These are phyloP conservation scores for Lipomyces kockii DNA, from an alignment of 805 yeast genomes.

Conservation along the genomic window DNA sequence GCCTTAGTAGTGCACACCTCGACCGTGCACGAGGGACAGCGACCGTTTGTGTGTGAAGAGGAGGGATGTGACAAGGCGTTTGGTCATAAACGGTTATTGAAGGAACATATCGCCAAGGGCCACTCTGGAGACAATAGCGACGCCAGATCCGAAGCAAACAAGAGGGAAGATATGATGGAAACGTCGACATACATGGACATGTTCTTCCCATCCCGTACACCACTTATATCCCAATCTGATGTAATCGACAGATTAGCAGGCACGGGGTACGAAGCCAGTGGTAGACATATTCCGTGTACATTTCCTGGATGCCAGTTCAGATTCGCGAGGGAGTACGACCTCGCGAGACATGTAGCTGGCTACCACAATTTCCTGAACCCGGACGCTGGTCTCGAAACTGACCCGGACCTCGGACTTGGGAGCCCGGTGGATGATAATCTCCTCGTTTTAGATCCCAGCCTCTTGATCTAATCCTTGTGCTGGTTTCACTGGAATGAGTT, in stretches of 20 bases:
- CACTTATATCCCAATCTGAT: constrained; percentile 5
- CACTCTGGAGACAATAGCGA: constrained; percentile 3
- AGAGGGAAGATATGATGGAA: not conserved
- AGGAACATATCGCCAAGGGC: constrained; percentile 27
- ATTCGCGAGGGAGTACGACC: constrained; percentile 48
- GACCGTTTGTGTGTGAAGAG: constrained; percentile 36
- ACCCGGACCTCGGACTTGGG: not conserved
- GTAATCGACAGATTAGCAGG: constrained; percentile 47
- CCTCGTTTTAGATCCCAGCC: constrained; percentile 1
- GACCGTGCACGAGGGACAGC: constrained; percentile 37
- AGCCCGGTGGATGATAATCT: not conserved
- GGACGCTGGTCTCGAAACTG: not conserved
- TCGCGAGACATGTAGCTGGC: constrained; percentile 44
- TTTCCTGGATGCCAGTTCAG: constrained; percentile 43
- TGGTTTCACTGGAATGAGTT: not conserved
- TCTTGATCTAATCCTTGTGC: not conserved
- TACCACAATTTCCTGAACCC: not conserved
- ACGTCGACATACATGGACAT: constrained; percentile 1
- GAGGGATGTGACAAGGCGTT: constrained; percentile 35
- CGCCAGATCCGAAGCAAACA: not conserved
- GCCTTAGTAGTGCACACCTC: constrained; percentile 58
- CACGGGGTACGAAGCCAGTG: constrained; percentile 42
- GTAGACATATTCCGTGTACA: constrained; percentile 44
- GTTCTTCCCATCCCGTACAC: not conserved
- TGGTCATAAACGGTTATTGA: constrained; percentile 36